A percentile compares a stretch with the other conserved stretches of the same genome.
These are phyloP conservation scores for Ophiosphaerella korrae DNA, from an alignment of 2,329 filamentous ascomycete species.

Conservation along the genomic window DNA sequence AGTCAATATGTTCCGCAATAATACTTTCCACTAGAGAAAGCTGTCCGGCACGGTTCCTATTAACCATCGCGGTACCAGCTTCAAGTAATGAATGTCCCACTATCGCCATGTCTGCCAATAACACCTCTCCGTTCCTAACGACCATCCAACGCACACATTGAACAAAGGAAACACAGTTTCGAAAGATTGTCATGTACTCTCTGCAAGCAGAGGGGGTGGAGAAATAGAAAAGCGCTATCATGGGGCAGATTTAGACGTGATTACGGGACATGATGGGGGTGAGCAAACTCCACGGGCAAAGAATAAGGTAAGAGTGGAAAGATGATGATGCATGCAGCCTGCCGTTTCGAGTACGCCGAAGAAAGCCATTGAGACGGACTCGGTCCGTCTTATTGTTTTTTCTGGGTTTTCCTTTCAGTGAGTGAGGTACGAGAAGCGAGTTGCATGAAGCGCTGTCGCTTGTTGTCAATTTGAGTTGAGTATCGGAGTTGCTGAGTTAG, in stretches of 20 bases:
- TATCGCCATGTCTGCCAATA: slow-evolving; percentile 13
- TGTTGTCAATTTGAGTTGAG: slow-evolving; percentile 18
- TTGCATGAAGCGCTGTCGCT: slow-evolving; percentile 19
- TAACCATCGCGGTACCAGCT: slow-evolving; percentile 29
- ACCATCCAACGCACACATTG: slow-evolving; percentile 13
- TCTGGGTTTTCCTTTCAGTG: slow-evolving; percentile 34
- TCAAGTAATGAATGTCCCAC: slow-evolving; percentile 25
- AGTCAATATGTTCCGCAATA: slow-evolving; percentile 28
- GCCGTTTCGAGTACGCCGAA: slow-evolving; percentile 30
- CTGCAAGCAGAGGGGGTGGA: slow-evolving; percentile 31
- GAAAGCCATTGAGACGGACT: slow-evolving; percentile 35
- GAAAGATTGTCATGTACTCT: slow-evolving; percentile 37
- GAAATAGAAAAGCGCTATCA: slow-evolving; percentile 14
- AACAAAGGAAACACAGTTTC: slow-evolving; percentile 45
- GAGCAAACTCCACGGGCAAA: slow-evolving; percentile 30
- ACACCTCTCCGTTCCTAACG: slow-evolving; percentile 14
- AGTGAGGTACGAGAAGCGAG: slow-evolving; percentile 26
- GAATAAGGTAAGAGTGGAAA: slow-evolving; percentile 19
- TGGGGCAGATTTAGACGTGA: slow-evolving; percentile 7
- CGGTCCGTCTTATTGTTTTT: slow-evolving; percentile 38
- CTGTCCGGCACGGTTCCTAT: slow-evolving; percentile 28
- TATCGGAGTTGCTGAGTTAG: slow-evolving; percentile 23
- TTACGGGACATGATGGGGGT: slow-evolving; percentile 29
- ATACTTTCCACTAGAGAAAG: slow-evolving; percentile 26
- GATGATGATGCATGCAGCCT: slow-evolving; percentile 27